Evolutionary conservation across 345 rosid genomes (phyloP).

Genomic region (Kandelia obovata): DNA sequence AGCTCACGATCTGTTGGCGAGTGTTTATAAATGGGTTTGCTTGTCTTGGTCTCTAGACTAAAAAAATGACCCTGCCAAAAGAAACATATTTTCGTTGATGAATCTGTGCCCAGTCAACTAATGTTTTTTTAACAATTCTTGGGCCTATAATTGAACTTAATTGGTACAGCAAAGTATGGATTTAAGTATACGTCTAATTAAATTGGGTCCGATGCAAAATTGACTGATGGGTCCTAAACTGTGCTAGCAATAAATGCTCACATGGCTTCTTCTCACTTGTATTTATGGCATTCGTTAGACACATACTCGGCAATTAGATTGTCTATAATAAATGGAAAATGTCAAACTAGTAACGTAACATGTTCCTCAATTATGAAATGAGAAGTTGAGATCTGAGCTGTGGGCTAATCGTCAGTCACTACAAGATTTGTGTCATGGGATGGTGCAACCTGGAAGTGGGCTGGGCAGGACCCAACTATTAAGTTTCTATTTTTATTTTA

Average conservation of each 20-base stretch:
- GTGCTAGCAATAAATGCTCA: no score
- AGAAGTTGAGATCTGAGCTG: no score
- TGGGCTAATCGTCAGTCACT: no score
- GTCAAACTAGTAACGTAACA: no score
- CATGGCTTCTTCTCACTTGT: no score
- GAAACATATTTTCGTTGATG: constrained; percentile 4
- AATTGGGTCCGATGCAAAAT: constrained; percentile 11
- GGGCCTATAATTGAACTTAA: constrained; percentile 22
- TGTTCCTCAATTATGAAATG: no score
- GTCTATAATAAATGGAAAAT: no score
- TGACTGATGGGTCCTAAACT: constrained; percentile 10
- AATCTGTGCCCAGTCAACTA: constrained; percentile 11
- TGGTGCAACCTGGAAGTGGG: no score
- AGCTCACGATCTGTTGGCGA: not conserved
- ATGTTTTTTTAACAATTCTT: constrained; percentile 2
- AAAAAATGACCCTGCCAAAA: constrained; percentile 7
- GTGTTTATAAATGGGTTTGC: constrained; percentile 4
- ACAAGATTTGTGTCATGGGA: no score
- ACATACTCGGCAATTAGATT: no score
- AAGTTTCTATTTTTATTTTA: constrained; percentile 1
- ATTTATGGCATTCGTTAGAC: no score
- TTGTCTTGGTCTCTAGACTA: constrained; percentile 3
- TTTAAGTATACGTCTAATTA: not conserved
- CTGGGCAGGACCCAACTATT: no score
- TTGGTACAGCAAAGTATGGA: not conserved